phyloP scores from a whole-genome alignment of 495 filamentous ascomycete genomes.

The Aspergillus wentii region DNA sequence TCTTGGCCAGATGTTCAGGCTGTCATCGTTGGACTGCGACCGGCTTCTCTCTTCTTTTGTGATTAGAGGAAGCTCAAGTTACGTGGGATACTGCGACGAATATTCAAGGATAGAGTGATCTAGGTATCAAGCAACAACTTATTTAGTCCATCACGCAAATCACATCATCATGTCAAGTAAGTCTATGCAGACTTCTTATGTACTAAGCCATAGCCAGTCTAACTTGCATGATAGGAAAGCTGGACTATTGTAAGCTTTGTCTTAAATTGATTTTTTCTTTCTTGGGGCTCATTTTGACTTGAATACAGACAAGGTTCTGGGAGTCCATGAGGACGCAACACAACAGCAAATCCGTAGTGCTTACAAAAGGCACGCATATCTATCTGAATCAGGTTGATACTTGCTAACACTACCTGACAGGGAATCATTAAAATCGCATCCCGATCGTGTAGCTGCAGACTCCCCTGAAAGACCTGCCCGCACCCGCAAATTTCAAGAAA shows the following conservation, averaged over 20 bases:
- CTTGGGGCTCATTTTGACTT: neutral
- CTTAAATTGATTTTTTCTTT: neutral
- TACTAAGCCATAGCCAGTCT: no score
- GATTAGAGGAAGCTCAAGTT: no score
- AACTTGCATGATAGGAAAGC: slow-evolving; percentile 20
- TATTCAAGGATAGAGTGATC: no score
- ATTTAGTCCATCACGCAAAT: no score
- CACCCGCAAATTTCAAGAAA: slow-evolving; percentile 87
- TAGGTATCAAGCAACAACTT: no score
- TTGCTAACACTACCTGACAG: slow-evolving; percentile 35
- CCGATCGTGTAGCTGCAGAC: slow-evolving; percentile 81
- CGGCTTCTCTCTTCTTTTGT: no score
- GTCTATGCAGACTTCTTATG: neutral
- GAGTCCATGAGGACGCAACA: slow-evolving; percentile 66
- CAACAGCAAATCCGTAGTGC: slow-evolving; percentile 86
- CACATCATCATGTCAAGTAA: slow-evolving; percentile 10
- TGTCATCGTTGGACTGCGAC: no score
- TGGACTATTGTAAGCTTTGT: slow-evolving; percentile 27
- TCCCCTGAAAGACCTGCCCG: slow-evolving; percentile 78
- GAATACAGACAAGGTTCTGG: slow-evolving; percentile 58
- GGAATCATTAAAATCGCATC: slow-evolving; percentile 89
- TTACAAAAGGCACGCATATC: slow-evolving; percentile 70
- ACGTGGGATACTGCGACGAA: no score
- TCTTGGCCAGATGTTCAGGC: no score
- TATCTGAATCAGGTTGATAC: neutral